Evolutionary conservation across 495 filamentous ascomycete genomes (phyloP).

Genomic region (Tuber aestivum): DNA sequence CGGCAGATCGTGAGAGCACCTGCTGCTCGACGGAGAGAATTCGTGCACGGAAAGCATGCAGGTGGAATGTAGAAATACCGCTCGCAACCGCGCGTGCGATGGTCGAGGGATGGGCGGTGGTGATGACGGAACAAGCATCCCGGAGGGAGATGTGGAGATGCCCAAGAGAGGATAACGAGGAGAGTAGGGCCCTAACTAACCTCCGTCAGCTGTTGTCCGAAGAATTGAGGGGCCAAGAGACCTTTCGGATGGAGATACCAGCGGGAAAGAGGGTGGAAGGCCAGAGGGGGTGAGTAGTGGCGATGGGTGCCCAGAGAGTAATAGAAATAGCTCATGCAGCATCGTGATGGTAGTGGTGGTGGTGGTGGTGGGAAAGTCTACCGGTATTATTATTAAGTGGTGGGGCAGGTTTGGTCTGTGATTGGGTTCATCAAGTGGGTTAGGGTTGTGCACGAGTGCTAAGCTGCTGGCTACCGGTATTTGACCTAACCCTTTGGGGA

Average conservation of each 20-base stretch:
- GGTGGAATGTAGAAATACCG: slow-evolving; percentile 64
- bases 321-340: slow-evolving; percentile 95
- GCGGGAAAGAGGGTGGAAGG: slow-evolving; percentile 34
- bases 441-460: neutral
- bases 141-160: slow-evolving; percentile 67
- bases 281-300: slow-evolving; percentile 60
- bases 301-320: slow-evolving; percentile 87
- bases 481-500: neutral
- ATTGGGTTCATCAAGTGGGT: neutral
- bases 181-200: slow-evolving; percentile 64
- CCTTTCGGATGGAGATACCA: slow-evolving; percentile 42
- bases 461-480: neutral
- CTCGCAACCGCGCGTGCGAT: slow-evolving; percentile 86
- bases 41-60: slow-evolving; percentile 71
- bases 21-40: slow-evolving; percentile 75
- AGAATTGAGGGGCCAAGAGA: slow-evolving; percentile 45
- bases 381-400: neutral
- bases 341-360: slow-evolving; percentile 49
- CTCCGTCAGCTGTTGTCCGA: neutral
- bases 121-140: slow-evolving; percentile 57
- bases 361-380: slow-evolving; percentile 11
- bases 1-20: slow-evolving; percentile 55
- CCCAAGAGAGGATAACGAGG: slow-evolving; percentile 66
- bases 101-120: slow-evolving; percentile 62
- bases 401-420: neutral